Base-by-base conservation (phyloP, 1,284 basidiomycete genomes). In the Puccinia horiana region DNA sequence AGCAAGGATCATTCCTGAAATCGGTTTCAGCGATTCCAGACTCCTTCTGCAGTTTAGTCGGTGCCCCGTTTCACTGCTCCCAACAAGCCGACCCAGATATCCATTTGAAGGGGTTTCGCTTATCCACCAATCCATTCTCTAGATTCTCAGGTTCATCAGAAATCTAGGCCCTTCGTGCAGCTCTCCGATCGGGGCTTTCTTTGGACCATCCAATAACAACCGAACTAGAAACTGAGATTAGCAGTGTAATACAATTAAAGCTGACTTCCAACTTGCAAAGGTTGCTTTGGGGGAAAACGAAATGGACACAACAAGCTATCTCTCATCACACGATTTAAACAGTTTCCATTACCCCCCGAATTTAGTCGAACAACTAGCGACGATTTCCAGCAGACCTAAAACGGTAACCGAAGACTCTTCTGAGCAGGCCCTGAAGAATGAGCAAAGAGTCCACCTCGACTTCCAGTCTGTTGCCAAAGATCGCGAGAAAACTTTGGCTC, bases 391-490 rank as follows among this genome's bases (percentile, higher is more conserved):
- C 14, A 29, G 58, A 35, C 58, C 58, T 14, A 61, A 61, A 12
- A 61, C 4, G 8, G 29, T 18, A 11, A 18, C 2, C 58, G 2
- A 61, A 6, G 29, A 61, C 9, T 29, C 16, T 12, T 12, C 32
- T 35, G 29, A 61, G 5, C 56, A 58, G 6, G 49, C 16, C 49
- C 56, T 61, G 4, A 69, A 69, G 65, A 42, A 8, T 18, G 42
- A 16, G 29, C 58, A 61, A 35, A 61, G n/a, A 61, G 29, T 58
- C n/a, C 9, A 54, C 9, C 23, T 54, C 9, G 52, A 54, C 23
- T 54, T 69, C 26, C 65, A 61, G 29, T 65, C 61, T 35, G 67
- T 29, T 42, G 42, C 8, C 47, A 73, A 52, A 32, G 58, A 65
- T 37, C 42, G 63, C 3, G 75, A 65, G 47, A 65, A 37, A 20